A percentile compares a stretch with the other conserved stretches of the same genome.
phyloP scores from a whole-genome alignment of 768 basidiomycete genomes.

The Hydnum rufescens region DNA sequence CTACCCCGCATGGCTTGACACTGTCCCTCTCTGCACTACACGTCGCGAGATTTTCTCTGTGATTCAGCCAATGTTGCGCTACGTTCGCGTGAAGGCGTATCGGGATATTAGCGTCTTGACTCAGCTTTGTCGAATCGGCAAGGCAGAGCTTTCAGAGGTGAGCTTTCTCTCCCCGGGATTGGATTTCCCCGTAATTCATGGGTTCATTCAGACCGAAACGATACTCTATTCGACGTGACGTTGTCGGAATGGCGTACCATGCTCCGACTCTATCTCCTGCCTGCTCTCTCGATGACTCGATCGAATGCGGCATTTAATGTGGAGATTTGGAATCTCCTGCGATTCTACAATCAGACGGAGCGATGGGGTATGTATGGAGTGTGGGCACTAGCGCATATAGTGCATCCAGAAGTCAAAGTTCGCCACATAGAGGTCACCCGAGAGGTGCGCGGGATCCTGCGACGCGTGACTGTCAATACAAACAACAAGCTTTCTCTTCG shows the following conservation, averaged over 20 bases:
- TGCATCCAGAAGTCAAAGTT: slow-evolving; percentile 60
- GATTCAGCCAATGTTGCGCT: slow-evolving; percentile 58
- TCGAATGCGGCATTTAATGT: slow-evolving; percentile 77
- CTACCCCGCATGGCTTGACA: slow-evolving; percentile 64
- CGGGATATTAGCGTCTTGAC: slow-evolving; percentile 61
- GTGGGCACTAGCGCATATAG: slow-evolving; percentile 65
- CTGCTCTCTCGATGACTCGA: slow-evolving; percentile 66
- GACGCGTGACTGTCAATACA: slow-evolving; percentile 68
- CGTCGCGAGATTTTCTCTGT: slow-evolving; percentile 55
- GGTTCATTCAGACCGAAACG: background rate
- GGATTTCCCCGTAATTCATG: background rate
- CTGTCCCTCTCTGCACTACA: slow-evolving; percentile 41
- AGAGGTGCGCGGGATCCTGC: slow-evolving; percentile 75
- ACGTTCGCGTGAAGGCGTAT: slow-evolving; percentile 63
- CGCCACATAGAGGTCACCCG: slow-evolving; percentile 68
- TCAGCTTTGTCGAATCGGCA: slow-evolving; percentile 63
- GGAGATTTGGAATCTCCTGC: slow-evolving; percentile 82
- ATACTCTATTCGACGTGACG: slow-evolving; percentile 26
- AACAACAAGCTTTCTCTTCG: slow-evolving; percentile 69
- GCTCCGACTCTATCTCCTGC: slow-evolving; percentile 61
- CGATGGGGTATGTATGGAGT: slow-evolving; percentile 92
- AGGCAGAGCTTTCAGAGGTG: slow-evolving; percentile 26
- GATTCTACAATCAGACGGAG: slow-evolving; percentile 50
- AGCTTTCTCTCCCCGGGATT: background rate
- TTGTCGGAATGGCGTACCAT: slow-evolving; percentile 47